Conservation (phyloP, 2,329 filamentous ascomycete species). For the Alternaria brassicae region DNA sequence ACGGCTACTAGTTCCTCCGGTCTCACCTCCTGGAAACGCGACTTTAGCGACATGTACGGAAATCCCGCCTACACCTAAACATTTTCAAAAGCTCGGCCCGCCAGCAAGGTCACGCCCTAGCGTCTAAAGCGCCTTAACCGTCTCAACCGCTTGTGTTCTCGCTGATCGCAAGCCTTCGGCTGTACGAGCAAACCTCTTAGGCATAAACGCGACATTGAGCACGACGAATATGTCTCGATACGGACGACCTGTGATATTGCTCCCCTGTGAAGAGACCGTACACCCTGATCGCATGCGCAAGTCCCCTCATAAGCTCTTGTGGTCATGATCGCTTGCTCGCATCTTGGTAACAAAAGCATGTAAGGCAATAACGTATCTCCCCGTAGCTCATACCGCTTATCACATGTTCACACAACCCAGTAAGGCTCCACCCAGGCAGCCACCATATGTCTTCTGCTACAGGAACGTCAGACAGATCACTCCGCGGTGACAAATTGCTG, state of each 20-base stretch:
- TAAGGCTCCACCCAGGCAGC: neutral
- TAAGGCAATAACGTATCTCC: neutral
- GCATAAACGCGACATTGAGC: neutral
- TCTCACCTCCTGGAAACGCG: conserved; percentile 24
- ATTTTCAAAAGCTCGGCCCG: conserved; percentile 8
- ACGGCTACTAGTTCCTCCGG: conserved; percentile 14
- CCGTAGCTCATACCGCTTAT: neutral
- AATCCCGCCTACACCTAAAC: conserved; percentile 16
- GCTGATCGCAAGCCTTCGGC: neutral
- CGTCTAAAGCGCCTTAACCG: neutral
- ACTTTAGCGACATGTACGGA: conserved; percentile 13
- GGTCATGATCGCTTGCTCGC: neutral
- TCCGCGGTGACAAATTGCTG: conserved; percentile 10
- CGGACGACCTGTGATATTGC: neutral
- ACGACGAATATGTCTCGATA: neutral
- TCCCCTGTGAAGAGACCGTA: neutral
- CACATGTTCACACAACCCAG: neutral
- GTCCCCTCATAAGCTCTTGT: neutral
- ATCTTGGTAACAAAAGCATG: neutral
- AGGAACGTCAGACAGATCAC: neutral
- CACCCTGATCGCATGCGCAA: neutral
- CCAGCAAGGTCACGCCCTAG: neutral
- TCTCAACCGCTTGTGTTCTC: neutral
- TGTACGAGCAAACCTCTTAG: neutral
- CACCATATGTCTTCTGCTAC: neutral